Evolutionary conservation across 257 asterid genomes (phyloP).

Genomic region (Fraxinus pennsylvanica): DNA sequence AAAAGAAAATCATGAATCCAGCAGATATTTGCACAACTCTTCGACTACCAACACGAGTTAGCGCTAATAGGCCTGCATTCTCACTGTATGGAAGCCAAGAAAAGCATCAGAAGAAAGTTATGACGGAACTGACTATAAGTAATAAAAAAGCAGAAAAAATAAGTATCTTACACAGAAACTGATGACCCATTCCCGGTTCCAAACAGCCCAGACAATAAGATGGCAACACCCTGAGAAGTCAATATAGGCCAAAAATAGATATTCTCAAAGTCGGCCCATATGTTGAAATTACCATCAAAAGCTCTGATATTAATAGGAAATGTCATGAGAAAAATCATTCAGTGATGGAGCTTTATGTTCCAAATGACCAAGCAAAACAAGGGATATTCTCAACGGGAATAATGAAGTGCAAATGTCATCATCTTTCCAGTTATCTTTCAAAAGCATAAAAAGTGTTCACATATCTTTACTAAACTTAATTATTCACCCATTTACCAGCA

Average conservation of each 20-base stretch:
- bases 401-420: too few species aligned
- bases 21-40: slow-evolving; percentile 64
- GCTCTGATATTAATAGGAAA: background rate
- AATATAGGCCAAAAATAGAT: background rate
- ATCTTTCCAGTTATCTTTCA: background rate
- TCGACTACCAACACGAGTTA: slow-evolving; percentile 62
- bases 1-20: slow-evolving; percentile 62
- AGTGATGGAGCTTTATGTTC: too few species aligned
- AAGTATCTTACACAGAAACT: slow-evolving; percentile 2
- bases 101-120: background rate
- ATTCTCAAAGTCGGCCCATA: background rate
- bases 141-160: background rate
- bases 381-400: too few species aligned
- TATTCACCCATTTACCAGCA: too few species aligned
- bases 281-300: background rate
- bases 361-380: too few species aligned
- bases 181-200: slow-evolving; percentile 14
- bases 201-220: background rate
- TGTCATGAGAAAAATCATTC: background rate
- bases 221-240: slow-evolving; percentile 6
- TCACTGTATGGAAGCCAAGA: slow-evolving; percentile 41
- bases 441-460: too few species aligned
- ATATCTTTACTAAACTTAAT: too few species aligned
- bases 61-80: slow-evolving; percentile 54
- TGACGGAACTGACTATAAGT: background rate